Conservation (phyloP, 2,329 filamentous ascomycete genomes). For the Aspergillus piperis region DNA sequence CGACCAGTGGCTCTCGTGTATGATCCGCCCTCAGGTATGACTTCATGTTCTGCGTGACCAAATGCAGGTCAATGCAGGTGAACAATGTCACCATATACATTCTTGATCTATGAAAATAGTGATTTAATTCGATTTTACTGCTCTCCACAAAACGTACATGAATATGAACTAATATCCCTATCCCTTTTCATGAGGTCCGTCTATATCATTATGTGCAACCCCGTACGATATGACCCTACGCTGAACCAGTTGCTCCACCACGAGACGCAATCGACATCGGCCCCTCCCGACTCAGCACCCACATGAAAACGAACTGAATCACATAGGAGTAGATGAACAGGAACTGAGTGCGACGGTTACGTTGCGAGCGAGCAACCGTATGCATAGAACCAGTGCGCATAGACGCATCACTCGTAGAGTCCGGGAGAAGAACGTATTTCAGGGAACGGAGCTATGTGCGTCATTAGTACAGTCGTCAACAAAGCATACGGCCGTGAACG, state of each 20-base stretch:
- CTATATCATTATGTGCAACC: slow-evolving; percentile 24
- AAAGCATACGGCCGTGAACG: slow-evolving; percentile 33
- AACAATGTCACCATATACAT: background rate
- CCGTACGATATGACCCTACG: slow-evolving; percentile 11
- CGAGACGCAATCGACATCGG: slow-evolving; percentile 33
- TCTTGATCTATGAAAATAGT: background rate
- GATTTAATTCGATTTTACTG: background rate
- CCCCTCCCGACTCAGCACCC: slow-evolving; percentile 65
- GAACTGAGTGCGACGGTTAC: slow-evolving; percentile 86
- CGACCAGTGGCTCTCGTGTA: too few relatives aligned
- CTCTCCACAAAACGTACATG: background rate
- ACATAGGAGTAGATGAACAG: slow-evolving; percentile 93
- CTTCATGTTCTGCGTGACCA: background rate
- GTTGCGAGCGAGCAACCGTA: slow-evolving; percentile 78
- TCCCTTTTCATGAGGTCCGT: slow-evolving; percentile 23
- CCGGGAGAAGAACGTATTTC: slow-evolving; percentile 92
- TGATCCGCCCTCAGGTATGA: too few relatives aligned
- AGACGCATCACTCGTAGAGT: slow-evolving; percentile 67
- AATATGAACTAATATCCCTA: slow-evolving; percentile 10
- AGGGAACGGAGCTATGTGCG: slow-evolving; percentile 76
- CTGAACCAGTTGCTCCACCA: slow-evolving; percentile 16
- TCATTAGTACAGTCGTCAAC: background rate
- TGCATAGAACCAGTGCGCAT: slow-evolving; percentile 62
- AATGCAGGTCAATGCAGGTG: background rate
- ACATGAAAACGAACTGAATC: slow-evolving; percentile 94